Evolutionary conservation across 305 asterid genomes (phyloP).

Genomic region (Rubia balearica): DNA sequence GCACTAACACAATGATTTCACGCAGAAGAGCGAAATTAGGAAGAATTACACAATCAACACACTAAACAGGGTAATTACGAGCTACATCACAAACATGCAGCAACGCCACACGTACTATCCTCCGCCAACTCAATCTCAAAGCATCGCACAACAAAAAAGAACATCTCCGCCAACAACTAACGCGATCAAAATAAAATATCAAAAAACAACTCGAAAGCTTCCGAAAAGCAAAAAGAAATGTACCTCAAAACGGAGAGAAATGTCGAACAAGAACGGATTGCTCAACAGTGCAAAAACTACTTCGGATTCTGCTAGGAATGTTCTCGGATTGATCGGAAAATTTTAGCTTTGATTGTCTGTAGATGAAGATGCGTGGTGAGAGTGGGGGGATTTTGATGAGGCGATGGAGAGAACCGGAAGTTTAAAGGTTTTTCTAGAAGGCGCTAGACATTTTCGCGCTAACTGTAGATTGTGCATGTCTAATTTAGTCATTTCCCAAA

Average conservation of each 20-base stretch:
- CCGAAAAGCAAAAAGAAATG: neutral
- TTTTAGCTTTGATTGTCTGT: neutral
- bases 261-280: neutral
- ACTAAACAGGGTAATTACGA: too few relatives aligned
- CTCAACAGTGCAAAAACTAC: neutral
- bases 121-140: too few relatives aligned
- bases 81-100: too few relatives aligned
- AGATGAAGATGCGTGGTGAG: neutral
- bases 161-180: neutral
- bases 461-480: neutral
- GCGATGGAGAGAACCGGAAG: constrained; percentile 31
- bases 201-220: neutral
- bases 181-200: neutral
- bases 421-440: constrained; percentile 31
- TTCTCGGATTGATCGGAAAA: neutral
- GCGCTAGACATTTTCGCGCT: constrained; percentile 26
- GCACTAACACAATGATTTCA: too few relatives aligned
- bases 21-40: too few relatives aligned
- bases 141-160: neutral
- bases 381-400: constrained; percentile 22
- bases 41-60: too few relatives aligned
- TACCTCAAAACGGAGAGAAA: neutral
- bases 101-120: too few relatives aligned
- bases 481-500: neutral
- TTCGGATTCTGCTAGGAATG: neutral